Conservation (phyloP, 2,329 filamentous ascomycete genomes). For the Xylaria sp. region DNA sequence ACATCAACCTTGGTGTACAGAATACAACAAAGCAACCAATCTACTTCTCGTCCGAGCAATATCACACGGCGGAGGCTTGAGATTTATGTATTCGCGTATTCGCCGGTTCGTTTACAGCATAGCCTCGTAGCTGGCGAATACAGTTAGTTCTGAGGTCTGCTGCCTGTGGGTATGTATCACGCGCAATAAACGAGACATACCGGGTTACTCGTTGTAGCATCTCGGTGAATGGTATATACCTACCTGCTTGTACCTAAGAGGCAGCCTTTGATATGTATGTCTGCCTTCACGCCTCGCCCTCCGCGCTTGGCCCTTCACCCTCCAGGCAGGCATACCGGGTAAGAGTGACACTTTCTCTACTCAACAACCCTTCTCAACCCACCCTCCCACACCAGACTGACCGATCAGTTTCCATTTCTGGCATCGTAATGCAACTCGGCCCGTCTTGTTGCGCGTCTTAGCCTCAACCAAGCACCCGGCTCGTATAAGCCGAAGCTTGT, state of each 20-base stretch:
- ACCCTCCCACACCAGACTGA: slow-evolving; percentile 31
- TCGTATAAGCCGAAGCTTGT: slow-evolving; percentile 32
- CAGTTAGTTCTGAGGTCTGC: not conserved
- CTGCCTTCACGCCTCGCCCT: slow-evolving; percentile 15
- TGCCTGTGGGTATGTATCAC: slow-evolving; percentile 10
- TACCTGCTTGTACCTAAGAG: slow-evolving; percentile 10
- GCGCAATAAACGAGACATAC: slow-evolving; percentile 4
- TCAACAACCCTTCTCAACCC: slow-evolving; percentile 18
- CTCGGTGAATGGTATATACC: slow-evolving; percentile 32
- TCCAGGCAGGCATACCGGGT: slow-evolving; percentile 10
- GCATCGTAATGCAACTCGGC: slow-evolving; percentile 35
- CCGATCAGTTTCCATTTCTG: slow-evolving; percentile 36
- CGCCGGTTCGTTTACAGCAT: slow-evolving; percentile 1
- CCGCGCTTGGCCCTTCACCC: slow-evolving; percentile 7
- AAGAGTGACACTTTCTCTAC: slow-evolving; percentile 11
- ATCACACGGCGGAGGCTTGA: not conserved
- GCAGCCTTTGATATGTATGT: slow-evolving; percentile 1
- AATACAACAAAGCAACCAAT: not conserved
- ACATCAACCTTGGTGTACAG: not conserved
- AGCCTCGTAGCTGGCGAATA: slow-evolving; percentile 16
- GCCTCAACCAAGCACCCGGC: slow-evolving; percentile 34
- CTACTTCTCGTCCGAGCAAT: not conserved
- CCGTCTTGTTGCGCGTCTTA: slow-evolving; percentile 38
- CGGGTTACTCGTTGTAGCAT: slow-evolving; percentile 37
- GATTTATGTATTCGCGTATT: not conserved